These are phyloP conservation scores for Saccharomycopsis sp. DNA, from an alignment of 805 yeast genomes.

Conservation along the genomic window DNA sequence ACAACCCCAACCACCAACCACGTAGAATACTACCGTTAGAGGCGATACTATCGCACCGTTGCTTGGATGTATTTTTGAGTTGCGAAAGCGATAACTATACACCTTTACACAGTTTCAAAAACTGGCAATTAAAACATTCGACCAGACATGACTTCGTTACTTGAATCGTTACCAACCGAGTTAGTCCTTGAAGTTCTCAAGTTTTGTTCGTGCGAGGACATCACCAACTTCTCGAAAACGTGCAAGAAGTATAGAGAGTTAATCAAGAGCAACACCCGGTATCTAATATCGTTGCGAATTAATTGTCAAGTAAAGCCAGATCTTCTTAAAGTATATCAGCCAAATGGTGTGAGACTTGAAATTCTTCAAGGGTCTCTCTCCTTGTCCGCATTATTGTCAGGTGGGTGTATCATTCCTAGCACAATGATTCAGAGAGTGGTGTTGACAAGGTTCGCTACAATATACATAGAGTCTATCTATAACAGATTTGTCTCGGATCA, in stretches of 20 bases:
- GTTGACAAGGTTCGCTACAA: background rate
- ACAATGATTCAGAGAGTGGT: background rate
- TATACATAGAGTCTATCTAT: background rate
- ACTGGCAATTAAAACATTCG: too few species aligned
- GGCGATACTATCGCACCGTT: too few species aligned
- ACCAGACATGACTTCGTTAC: background rate
- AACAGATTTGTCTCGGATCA: background rate
- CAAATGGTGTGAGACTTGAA: background rate
- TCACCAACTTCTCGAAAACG: background rate
- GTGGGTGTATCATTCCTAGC: background rate
- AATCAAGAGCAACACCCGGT: background rate
- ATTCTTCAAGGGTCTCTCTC: background rate
- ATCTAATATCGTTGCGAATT: background rate
- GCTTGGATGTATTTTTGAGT: too few species aligned
- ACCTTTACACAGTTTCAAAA: too few species aligned
- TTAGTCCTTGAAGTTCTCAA: background rate
- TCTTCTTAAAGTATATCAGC: background rate
- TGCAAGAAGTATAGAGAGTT: background rate
- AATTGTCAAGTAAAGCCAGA: background rate
- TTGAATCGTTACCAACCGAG: background rate
- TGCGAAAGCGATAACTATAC: background rate
- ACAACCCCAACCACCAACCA: too few species aligned
- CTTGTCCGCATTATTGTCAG: background rate
- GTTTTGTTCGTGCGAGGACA: background rate
- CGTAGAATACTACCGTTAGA: too few species aligned